These are phyloP conservation scores for Diospyros lotus DNA, from an alignment of 148 eudicot species.

Conservation along the genomic window DNA sequence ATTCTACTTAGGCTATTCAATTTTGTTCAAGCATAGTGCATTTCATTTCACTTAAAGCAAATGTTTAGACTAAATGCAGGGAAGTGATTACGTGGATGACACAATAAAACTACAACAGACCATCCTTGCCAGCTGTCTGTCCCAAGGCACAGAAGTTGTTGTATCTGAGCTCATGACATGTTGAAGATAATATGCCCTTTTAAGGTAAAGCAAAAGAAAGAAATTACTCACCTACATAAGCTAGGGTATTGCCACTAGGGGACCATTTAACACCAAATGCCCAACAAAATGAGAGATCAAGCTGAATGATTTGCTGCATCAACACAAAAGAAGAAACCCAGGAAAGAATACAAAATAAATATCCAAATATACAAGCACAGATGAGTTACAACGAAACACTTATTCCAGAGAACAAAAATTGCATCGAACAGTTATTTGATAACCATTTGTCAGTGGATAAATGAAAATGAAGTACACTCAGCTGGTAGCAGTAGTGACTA, in stretches of 20 bases:
- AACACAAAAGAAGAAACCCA: conserved; percentile 6
- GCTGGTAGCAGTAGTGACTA: background rate
- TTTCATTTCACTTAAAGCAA: background rate
- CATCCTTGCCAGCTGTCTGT: background rate
- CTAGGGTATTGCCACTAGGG: conserved; percentile 93
- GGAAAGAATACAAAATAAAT: background rate
- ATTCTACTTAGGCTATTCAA: too few relatives aligned
- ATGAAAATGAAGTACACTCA: background rate
- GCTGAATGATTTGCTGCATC: conserved; percentile 92
- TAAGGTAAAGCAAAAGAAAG: conserved; percentile 17
- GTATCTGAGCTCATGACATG: conserved; percentile 6
- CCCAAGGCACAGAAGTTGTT: background rate
- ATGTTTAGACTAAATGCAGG: background rate
- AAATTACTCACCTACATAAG: conserved; percentile 85
- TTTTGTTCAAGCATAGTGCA: background rate
- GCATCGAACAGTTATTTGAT: background rate
- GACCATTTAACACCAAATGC: conserved; percentile 99
- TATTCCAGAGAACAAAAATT: background rate
- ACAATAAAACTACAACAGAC: background rate
- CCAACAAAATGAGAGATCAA: conserved; percentile 95
- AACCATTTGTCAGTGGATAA: background rate
- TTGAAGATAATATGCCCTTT: background rate
- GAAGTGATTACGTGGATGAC: background rate
- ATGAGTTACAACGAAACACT: background rate
- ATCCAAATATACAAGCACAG: background rate